Evolutionary conservation across 1,284 basidiomycete genomes (phyloP), one percentile per base, ranked within the genome.

Genomic region (Cryptococcus sp.): DNA sequence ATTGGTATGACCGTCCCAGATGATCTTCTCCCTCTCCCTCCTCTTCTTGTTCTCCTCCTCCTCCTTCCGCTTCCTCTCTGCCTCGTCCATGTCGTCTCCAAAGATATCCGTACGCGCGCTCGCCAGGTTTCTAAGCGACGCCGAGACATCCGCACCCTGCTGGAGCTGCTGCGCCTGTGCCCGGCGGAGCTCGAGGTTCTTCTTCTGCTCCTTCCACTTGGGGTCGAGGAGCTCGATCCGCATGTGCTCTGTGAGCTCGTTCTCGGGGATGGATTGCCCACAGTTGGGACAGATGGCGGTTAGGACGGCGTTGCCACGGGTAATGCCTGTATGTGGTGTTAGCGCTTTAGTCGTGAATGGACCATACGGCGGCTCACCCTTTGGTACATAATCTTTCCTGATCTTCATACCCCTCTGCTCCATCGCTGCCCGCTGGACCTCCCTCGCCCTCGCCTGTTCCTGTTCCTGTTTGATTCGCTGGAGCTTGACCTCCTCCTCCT

Each of bases 201-300:
- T 87, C 66, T 93, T 89, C 73, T 95, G 91, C 59, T 92, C 91
- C 76, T 96, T 96, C 93, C 93, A 98, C 71, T 88, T 86, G 42
- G 96, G 96, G 78, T 99, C 94, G 68, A 99, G 84, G 50, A 98
- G 80, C 76, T 99, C 96, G 76, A 98, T 97, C 70, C 96, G 89
- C 83, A 98, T 95, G 77, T 98, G 96, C 73, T 98, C 94, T 65
- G 93, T 86, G 60, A 98, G 82, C 75, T 98, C 94, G 78, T 93
- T 88, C 65, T 96, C 87, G 28, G 93, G 87, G 24, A 98, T 89
- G 76, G 91, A 87, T 74, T 98, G 92, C 35, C 89, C 88, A 79
- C 95, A 98, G 66, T 98, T 89, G 11, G 87, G 85, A 79, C 94
- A 98, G 20, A 87, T 89, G 2, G 91, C 91, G 76, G 88, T 85